phyloP scores from a whole-genome alignment of 495 filamentous ascomycete genomes.

The Podospora fimiseda region DNA sequence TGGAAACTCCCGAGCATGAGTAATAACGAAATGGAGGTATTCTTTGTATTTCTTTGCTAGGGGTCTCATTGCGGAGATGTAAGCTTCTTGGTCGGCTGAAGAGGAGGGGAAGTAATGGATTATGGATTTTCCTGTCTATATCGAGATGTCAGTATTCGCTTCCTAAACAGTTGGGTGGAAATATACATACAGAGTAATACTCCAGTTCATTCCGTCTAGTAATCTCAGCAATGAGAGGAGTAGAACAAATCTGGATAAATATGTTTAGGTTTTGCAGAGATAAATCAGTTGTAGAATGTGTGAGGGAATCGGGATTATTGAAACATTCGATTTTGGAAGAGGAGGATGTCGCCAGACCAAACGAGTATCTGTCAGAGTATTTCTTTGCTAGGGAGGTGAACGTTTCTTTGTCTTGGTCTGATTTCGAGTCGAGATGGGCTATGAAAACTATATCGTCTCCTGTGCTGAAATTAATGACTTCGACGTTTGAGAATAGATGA shows the following conservation, averaged over 20 bases:
- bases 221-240: slow-evolving; percentile 38
- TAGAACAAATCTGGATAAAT: slow-evolving; percentile 32
- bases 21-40: slow-evolving; percentile 42
- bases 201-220: slow-evolving; percentile 38
- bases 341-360: slow-evolving; percentile 26
- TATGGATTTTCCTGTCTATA: slow-evolving; percentile 39
- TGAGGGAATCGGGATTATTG: slow-evolving; percentile 35
- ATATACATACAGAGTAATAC: slow-evolving; percentile 32
- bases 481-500: slow-evolving; percentile 22
- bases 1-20: slow-evolving; percentile 40
- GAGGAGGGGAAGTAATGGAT: slow-evolving; percentile 38
- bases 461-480: slow-evolving; percentile 28
- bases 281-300: slow-evolving; percentile 28
- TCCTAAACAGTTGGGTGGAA: neutral
- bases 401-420: slow-evolving; percentile 14
- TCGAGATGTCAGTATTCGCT: neutral
- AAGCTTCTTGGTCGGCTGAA: slow-evolving; percentile 21
- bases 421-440: slow-evolving; percentile 27
- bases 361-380: slow-evolving; percentile 36
- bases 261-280: slow-evolving; percentile 21
- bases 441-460: slow-evolving; percentile 42
- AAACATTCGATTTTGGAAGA: slow-evolving; percentile 28
- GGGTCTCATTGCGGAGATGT: slow-evolving; percentile 29
- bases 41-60: slow-evolving; percentile 44
- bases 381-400: slow-evolving; percentile 26